These are phyloP conservation scores for Chaetothyriales sp. DNA, from an alignment of 2,329 filamentous ascomycete species.

Conservation along the genomic window DNA sequence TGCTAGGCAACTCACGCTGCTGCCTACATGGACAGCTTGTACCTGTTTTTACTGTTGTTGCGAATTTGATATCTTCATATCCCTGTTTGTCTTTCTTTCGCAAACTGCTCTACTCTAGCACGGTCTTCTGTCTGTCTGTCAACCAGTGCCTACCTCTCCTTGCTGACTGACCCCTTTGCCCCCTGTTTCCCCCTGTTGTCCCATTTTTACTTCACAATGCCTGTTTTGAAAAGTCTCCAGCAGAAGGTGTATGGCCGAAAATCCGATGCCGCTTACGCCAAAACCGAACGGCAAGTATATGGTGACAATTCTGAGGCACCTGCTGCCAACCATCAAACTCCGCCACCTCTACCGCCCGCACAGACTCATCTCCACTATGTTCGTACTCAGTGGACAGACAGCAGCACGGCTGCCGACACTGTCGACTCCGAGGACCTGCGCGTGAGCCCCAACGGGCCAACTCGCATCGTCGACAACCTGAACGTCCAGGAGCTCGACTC, in stretches of 20 bases:
- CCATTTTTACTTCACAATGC: too few relatives aligned
- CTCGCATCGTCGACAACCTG: neutral
- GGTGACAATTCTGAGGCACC: neutral
- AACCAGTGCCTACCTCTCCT: neutral
- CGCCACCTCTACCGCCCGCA: neutral
- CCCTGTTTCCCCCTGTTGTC: neutral
- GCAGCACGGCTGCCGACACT: neutral
- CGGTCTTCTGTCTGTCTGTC: too few relatives aligned
- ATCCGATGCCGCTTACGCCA: neutral
- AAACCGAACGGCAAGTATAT: neutral
- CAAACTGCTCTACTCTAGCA: too few relatives aligned
- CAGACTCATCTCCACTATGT: neutral
- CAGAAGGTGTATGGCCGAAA: neutral
- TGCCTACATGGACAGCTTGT: neutral
- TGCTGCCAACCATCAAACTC: neutral
- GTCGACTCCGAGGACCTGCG: neutral
- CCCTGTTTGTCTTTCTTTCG: neutral
- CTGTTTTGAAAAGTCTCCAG: neutral
- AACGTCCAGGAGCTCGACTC: neutral
- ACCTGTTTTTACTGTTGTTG: neutral
- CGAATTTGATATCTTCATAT: neutral
- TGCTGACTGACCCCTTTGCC: neutral
- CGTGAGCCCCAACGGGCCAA: neutral
- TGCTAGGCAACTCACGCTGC: neutral
- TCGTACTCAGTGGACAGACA: neutral